These are phyloP conservation scores for Malassezia restricta DNA, from an alignment of 1,284 basidiomycete genomes.

Conservation along the genomic window DNA sequence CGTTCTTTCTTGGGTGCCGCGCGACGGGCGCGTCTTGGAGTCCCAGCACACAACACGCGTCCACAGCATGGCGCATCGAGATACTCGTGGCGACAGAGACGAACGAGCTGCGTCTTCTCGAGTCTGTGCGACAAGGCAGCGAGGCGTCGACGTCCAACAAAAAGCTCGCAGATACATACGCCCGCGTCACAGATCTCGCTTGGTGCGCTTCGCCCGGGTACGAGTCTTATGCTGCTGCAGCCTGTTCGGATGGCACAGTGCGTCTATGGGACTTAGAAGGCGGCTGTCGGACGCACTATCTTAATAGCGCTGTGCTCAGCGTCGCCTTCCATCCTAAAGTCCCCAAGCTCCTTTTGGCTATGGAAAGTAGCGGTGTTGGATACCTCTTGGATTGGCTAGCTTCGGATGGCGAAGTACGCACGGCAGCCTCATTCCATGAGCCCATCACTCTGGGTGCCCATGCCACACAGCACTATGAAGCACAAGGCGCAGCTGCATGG, in stretches of 20 bases:
- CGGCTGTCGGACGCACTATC: neutral
- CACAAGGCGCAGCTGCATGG: slow-evolving; percentile 11
- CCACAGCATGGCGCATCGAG: neutral
- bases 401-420: slow-evolving; percentile 4
- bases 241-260: neutral
- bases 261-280: slow-evolving; percentile 13
- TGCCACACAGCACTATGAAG: neutral
- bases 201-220: slow-evolving; percentile 13
- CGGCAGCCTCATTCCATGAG: slow-evolving; percentile 3
- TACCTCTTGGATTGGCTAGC: slow-evolving; percentile 14
- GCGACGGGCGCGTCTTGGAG: slow-evolving; percentile 5
- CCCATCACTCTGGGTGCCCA: neutral
- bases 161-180: neutral
- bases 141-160: neutral
- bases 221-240: slow-evolving; percentile 10
- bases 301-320: slow-evolving; percentile 3
- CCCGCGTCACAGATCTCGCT: slow-evolving; percentile 1
- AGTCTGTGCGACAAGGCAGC: neutral
- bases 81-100: slow-evolving; percentile 4
- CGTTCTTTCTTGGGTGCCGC: slow-evolving; percentile 7
- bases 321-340: slow-evolving; percentile 8
- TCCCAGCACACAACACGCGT: neutral
- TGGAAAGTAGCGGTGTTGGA: slow-evolving; percentile 12
- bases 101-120: slow-evolving; percentile 6
- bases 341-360: slow-evolving; percentile 11